These are phyloP conservation scores for Phytophthora aleatoria DNA, from an alignment of 352 stramenopile genomes.

Conservation along the genomic window DNA sequence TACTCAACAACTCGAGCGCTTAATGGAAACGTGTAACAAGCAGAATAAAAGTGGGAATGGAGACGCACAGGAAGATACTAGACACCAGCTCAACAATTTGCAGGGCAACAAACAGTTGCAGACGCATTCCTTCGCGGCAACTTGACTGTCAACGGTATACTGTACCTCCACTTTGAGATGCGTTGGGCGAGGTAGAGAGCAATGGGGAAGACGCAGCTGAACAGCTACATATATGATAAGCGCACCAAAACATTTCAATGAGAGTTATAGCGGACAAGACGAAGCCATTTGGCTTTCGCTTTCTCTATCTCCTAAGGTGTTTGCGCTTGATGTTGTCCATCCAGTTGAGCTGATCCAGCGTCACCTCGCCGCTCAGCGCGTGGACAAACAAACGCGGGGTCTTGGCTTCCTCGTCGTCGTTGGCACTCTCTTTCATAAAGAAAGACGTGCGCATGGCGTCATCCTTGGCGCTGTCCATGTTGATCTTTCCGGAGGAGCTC, in stretches of 20 bases:
- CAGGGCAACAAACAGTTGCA: no score
- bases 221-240: background rate
- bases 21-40: no score
- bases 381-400: conserved; percentile 54
- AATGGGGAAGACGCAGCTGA: background rate
- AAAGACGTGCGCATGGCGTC: conserved; percentile 82
- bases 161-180: no score
- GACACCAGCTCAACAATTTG: no score
- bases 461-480: conserved; percentile 67
- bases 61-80: no score
- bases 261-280: background rate
- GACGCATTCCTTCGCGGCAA: no score
- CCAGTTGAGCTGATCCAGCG: conserved; percentile 71
- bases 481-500: conserved; percentile 68
- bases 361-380: conserved; percentile 43
- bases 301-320: conserved; percentile 48
- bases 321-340: conserved; percentile 85
- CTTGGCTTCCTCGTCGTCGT: conserved; percentile 9
- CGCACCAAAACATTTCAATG: background rate
- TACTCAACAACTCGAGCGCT: no score
- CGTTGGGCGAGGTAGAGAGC: no score
- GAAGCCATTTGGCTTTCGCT: background rate
- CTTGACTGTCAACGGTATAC: no score
- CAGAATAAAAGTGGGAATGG: no score
- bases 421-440: conserved; percentile 51